phyloP scores from a whole-genome alignment of 768 basidiomycete species.

The Xanthoconium stramineum region DNA sequence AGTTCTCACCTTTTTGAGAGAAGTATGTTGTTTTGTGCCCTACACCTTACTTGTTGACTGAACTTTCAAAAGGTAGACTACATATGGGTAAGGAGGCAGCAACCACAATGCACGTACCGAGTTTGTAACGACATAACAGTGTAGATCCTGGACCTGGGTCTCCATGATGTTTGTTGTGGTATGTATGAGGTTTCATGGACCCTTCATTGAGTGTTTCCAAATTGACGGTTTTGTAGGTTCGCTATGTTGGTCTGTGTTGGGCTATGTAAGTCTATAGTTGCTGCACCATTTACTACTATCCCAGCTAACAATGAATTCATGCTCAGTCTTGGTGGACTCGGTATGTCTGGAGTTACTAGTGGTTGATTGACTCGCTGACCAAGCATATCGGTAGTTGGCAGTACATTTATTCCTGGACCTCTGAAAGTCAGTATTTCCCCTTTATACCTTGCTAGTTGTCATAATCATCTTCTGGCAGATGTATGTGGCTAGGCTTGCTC shows the following conservation, averaged over 20 bases:
- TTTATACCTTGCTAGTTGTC: not conserved
- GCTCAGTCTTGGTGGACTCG: not conserved
- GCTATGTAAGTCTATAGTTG: not conserved
- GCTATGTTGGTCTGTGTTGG: constrained; percentile 2
- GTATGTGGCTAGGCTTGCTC: not conserved
- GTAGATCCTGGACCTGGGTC: constrained; percentile 8
- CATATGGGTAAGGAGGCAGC: constrained; percentile 12
- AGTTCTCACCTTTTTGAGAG: constrained; percentile 4
- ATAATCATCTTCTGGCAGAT: not conserved
- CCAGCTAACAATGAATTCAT: not conserved
- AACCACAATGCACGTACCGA: too few relatives aligned
- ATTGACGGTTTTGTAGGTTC: not conserved
- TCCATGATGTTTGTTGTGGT: constrained; percentile 11
- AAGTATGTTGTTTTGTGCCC: too few relatives aligned
- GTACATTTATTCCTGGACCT: not conserved
- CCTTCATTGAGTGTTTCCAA: too few relatives aligned
- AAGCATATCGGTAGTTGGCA: not conserved
- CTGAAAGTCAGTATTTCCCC: not conserved
- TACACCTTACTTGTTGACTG: not conserved
- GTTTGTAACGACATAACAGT: not conserved
- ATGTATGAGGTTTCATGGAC: not conserved
- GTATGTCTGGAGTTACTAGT: not conserved
- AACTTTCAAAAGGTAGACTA: constrained; percentile 10
- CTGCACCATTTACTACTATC: not conserved
- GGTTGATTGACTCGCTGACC: not conserved